Evolutionary conservation across 176 grass and related monocot species (phyloP), one percentile per base, ranked within the genome.

Genomic region (Zea luxurians): DNA sequence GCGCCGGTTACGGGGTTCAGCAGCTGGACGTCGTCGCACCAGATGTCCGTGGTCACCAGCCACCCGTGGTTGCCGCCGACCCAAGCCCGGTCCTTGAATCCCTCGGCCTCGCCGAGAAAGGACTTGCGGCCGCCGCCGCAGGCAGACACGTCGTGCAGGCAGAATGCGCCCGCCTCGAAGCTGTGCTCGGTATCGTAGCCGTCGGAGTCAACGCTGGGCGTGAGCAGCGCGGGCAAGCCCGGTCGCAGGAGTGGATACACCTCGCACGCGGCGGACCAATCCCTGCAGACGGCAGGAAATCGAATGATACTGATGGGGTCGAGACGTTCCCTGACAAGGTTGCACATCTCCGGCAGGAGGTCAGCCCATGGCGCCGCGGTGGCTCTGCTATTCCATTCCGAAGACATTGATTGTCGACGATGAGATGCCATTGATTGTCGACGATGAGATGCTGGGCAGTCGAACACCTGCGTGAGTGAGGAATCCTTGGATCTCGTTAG

Each of bases 61-160:
- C 64, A 79, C 37, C 67, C 77, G 64, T 35, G 48, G 64, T 57
- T 79, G 64, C 63, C 77, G 37, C 48, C 77, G 48, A 79, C n/a
- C 77, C 77, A 79, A 7, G 64, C 44, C 37, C 77, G 17, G 48
- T 17, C 63, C 16, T 8, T 52, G 0, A 78, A 5, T 64, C 77
- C 77, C n/a, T 13, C 37, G 18, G 48, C 48, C 12, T 53, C 49
- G 12, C n/a, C 77, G 37, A 17, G 37, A 11, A 68, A 68, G n/a
- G 76, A 42, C 62, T 10, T 57, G 48, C 37, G 11, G 67, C n/a
- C 42, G 63, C 13, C 4, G 50, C 4, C 49, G n/a, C 27, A 27
- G 27, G 73, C 15, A 20, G 64, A 55, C 37, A 79, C 64, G 37
- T 57, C 77, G 64, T 68, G 77, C 10, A 79, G 37, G 4, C 15